Evolutionary conservation across 2,329 filamentous ascomycete genomes (phyloP).

Genomic region (Colletotrichum salicis): DNA sequence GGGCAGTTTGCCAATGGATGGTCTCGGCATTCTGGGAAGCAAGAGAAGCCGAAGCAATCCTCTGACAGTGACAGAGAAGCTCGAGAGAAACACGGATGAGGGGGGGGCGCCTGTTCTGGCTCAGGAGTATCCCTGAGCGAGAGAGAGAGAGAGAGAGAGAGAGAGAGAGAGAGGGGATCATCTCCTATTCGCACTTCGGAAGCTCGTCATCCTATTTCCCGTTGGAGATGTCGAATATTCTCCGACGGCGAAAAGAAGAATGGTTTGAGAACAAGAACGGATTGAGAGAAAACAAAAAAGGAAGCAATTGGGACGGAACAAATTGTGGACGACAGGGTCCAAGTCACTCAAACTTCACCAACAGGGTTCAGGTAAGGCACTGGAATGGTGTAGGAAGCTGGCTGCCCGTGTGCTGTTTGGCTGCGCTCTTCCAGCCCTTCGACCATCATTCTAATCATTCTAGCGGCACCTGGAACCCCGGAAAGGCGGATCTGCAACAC

Average conservation of each 20-base stretch:
- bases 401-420: neutral
- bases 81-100: constrained; percentile 41
- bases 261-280: neutral
- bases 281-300: neutral
- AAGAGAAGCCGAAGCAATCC: constrained; percentile 52
- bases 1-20: neutral
- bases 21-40: constrained; percentile 37
- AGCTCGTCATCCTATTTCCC: neutral
- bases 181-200: neutral
- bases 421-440: neutral
- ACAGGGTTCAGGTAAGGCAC: neutral
- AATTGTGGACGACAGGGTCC: neutral
- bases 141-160: neutral
- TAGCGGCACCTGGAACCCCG: constrained; percentile 32
- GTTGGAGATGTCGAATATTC: neutral
- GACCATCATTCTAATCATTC: constrained; percentile 18
- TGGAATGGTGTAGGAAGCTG: neutral
- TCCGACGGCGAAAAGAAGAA: neutral
- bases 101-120: neutral
- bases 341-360: neutral
- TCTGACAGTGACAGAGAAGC: constrained; percentile 42
- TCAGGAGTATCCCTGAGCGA: neutral
- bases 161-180: neutral
- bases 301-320: neutral
- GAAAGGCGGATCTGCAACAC: constrained; percentile 33